Percentiles rank a stretch among this genome's conserved stretches.
Conservation (phyloP, 352 stramenopile genomes). For the Globisporangium nunn region DNA sequence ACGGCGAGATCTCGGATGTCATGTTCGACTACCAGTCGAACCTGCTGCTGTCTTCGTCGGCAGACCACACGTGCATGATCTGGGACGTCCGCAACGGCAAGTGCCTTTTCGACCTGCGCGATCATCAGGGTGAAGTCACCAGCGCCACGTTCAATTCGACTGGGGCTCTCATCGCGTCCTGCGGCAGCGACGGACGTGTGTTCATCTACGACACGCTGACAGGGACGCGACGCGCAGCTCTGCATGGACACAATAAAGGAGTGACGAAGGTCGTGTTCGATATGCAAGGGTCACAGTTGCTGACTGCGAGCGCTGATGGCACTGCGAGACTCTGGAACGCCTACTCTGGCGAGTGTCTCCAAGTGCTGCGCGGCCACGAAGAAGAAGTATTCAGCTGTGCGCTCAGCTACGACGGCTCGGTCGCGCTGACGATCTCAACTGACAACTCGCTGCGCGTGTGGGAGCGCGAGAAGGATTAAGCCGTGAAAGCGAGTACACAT, state of each 20-base stretch:
- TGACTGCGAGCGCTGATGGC: slow-evolving; percentile 47
- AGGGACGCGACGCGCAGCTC: slow-evolving; percentile 32
- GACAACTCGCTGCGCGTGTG: slow-evolving; percentile 72
- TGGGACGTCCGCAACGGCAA: slow-evolving; percentile 65
- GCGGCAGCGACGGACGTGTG: slow-evolving; percentile 34
- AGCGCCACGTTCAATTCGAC: slow-evolving; percentile 60
- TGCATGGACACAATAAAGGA: slow-evolving; percentile 39
- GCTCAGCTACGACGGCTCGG: slow-evolving; percentile 58
- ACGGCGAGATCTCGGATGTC: slow-evolving; percentile 51
- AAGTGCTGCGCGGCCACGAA: slow-evolving; percentile 54
- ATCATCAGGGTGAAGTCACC: slow-evolving; percentile 39
- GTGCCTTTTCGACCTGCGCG: slow-evolving; percentile 56
- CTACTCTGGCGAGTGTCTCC: slow-evolving; percentile 56
- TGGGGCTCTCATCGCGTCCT: slow-evolving; percentile 50
- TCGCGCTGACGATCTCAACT: slow-evolving; percentile 39
- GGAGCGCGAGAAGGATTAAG: slow-evolving; percentile 14
- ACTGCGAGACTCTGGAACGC: slow-evolving; percentile 65
- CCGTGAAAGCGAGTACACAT: too few relatives aligned
- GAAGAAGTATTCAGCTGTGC: slow-evolving; percentile 49
- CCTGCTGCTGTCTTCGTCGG: slow-evolving; percentile 46
- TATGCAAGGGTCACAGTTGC: slow-evolving; percentile 53
- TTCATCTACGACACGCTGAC: slow-evolving; percentile 76
- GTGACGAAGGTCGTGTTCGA: slow-evolving; percentile 56
- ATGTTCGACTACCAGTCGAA: slow-evolving; percentile 55
- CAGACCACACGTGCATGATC: slow-evolving; percentile 51